Percentiles rank a stretch among this genome's conserved stretches.
Conservation (phyloP, 192 early-diverging fungal genomes). For the Mortierella antarctica region DNA sequence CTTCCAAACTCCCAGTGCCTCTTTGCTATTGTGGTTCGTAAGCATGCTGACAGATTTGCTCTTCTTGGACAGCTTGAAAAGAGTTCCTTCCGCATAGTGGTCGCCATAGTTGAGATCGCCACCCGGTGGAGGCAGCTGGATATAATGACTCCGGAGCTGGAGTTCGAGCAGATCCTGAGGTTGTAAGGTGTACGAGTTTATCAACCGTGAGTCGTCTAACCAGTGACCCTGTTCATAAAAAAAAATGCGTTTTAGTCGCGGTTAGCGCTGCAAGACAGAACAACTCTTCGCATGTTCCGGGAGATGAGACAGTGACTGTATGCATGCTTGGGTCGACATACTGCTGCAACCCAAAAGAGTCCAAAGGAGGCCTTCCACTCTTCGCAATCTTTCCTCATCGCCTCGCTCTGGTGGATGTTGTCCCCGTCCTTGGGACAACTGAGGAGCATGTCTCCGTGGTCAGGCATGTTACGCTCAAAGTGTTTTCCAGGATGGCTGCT, state of each 20-base stretch:
- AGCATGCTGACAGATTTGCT: constrained; percentile 31
- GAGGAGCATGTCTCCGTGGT: constrained; percentile 18
- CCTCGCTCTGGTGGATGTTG: neutral
- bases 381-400: constrained; percentile 19
- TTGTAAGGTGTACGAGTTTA: constrained; percentile 36
- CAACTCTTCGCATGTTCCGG: neutral
- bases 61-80: constrained; percentile 50
- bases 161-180: constrained; percentile 39
- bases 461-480: constrained; percentile 1
- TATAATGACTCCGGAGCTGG: constrained; percentile 38
- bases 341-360: constrained; percentile 46
- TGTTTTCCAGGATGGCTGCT: constrained; percentile 29
- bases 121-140: constrained; percentile 27
- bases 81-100: constrained; percentile 42
- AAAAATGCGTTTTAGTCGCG: neutral
- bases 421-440: constrained; percentile 1
- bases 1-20: constrained; percentile 39
- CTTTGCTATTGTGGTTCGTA: constrained; percentile 17
- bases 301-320: neutral
- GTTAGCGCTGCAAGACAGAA: neutral
- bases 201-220: constrained; percentile 45
- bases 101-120: constrained; percentile 25
- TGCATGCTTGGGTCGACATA: neutral
- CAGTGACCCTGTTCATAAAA: constrained; percentile 31
- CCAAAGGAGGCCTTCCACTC: constrained; percentile 39